Evolutionary conservation across 2,329 filamentous ascomycete species (phyloP).

Genomic region (Sarocladium oryzae): DNA sequence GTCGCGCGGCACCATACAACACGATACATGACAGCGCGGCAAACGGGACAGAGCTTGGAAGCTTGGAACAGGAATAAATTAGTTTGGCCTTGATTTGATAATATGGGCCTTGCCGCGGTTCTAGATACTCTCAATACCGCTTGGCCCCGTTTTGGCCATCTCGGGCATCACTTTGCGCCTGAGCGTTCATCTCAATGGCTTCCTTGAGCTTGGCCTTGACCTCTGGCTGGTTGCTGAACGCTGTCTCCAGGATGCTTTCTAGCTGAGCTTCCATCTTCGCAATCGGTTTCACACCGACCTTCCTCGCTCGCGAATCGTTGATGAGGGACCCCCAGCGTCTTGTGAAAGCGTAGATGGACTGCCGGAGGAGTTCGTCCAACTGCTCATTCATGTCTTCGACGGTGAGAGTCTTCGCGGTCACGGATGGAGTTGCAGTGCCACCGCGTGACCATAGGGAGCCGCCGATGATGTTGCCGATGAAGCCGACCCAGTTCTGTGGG

Average conservation of each 20-base stretch:
- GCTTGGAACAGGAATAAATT: too few relatives aligned
- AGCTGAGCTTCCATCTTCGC: conserved; percentile 50
- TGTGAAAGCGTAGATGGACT: conserved; percentile 58
- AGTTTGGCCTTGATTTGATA: neutral
- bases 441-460: conserved; percentile 43
- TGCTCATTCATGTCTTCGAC: conserved; percentile 58
- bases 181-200: conserved; percentile 50
- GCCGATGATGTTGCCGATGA: conserved; percentile 52
- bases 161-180: conserved; percentile 42
- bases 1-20: too few relatives aligned
- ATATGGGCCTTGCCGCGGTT: neutral
- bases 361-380: conserved; percentile 54
- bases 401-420: conserved; percentile 33
- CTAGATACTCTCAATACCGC: conserved; percentile 20
- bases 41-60: neutral
- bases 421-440: conserved; percentile 18
- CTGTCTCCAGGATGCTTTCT: conserved; percentile 47
- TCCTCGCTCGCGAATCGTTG: conserved; percentile 41
- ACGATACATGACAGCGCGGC: neutral
- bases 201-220: conserved; percentile 54
- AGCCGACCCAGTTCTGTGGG: conserved; percentile 50
- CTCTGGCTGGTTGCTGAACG: conserved; percentile 54
- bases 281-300: conserved; percentile 42
- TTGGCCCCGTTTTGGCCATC: conserved; percentile 27
- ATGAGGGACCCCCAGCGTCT: conserved; percentile 50